Evolutionary conservation across 75 land plant species (phyloP).

Genomic region (Selaginella moellendorffii): DNA sequence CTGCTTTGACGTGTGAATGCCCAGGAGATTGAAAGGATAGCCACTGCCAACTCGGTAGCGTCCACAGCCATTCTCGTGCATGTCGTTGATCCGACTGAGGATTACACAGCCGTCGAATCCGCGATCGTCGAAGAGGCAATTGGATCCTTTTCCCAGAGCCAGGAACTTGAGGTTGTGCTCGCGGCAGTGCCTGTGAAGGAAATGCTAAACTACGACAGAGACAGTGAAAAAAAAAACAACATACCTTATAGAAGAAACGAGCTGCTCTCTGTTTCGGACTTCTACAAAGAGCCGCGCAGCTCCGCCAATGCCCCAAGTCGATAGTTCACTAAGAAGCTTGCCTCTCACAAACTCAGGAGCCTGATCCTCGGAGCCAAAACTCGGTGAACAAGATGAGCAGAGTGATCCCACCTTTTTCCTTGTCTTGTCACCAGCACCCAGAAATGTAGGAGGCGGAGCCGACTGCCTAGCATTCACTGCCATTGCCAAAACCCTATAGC

Average conservation of each 20-base stretch:
- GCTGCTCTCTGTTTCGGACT: slow-evolving; percentile 22
- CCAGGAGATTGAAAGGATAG: slow-evolving; percentile 49
- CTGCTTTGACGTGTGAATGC: slow-evolving; percentile 30
- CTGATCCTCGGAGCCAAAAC: neutral
- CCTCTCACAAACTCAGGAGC: slow-evolving; percentile 9
- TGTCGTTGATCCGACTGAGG: slow-evolving; percentile 30
- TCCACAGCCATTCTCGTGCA: slow-evolving; percentile 28
- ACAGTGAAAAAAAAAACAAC: neutral
- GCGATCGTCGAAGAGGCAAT: slow-evolving; percentile 60
- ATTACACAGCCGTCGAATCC: slow-evolving; percentile 61
- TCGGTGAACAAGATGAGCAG: neutral
- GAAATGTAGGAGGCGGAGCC: neutral
- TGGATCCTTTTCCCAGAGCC: slow-evolving; percentile 56
- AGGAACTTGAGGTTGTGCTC: slow-evolving; percentile 29
- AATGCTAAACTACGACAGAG: neutral
- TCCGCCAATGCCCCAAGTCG: slow-evolving; percentile 63
- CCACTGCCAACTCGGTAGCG: slow-evolving; percentile 55
- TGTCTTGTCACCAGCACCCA: neutral
- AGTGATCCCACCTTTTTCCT: neutral
- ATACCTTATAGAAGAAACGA: slow-evolving; percentile 39
- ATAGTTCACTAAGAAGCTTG: slow-evolving; percentile 37
- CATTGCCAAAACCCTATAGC: neutral
- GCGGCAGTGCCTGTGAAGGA: slow-evolving; percentile 33
- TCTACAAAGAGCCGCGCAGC: slow-evolving; percentile 45
- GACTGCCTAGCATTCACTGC: too few relatives aligned